Evolutionary conservation across 805 yeast species (phyloP).

Genomic region (Myxozyma monticola): DNA sequence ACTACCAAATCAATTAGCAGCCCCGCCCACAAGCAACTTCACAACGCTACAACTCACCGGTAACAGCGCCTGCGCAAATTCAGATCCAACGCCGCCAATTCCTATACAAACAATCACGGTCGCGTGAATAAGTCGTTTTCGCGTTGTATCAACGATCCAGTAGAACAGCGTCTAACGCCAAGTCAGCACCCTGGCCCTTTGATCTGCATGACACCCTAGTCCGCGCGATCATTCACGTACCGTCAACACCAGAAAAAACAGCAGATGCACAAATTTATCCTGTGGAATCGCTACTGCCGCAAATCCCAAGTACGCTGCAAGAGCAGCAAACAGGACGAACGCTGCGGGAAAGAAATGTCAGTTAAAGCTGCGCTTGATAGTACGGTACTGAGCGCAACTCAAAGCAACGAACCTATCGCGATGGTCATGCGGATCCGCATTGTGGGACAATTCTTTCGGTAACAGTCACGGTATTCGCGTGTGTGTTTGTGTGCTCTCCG

Average conservation of each 20-base stretch:
- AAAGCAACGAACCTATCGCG: no score
- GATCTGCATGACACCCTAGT: no score
- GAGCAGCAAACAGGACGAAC: slow-evolving; percentile 30
- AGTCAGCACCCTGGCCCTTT: background rate
- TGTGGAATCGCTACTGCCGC: slow-evolving; percentile 42
- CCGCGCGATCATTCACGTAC: slow-evolving; percentile 6
- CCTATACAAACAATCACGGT: slow-evolving; percentile 40
- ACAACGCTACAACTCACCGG: slow-evolving; percentile 30
- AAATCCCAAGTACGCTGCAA: slow-evolving; percentile 37
- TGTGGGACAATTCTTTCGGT: no score
- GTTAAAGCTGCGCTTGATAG: no score
- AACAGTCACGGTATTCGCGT: no score
- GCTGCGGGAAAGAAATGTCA: no score
- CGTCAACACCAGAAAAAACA: slow-evolving; percentile 42
- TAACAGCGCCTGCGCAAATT: slow-evolving; percentile 40
- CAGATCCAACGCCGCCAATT: slow-evolving; percentile 44
- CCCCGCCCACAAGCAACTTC: background rate
- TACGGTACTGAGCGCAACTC: no score
- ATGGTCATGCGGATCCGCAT: no score
- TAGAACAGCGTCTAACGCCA: slow-evolving; percentile 38
- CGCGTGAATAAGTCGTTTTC: slow-evolving; percentile 40
- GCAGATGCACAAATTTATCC: slow-evolving; percentile 43
- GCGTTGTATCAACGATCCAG: slow-evolving; percentile 45
- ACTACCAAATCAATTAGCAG: slow-evolving; percentile 10
- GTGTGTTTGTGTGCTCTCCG: no score